Conservation (phyloP, 257 asterid species). For the Solanum bukasovii region DNA sequence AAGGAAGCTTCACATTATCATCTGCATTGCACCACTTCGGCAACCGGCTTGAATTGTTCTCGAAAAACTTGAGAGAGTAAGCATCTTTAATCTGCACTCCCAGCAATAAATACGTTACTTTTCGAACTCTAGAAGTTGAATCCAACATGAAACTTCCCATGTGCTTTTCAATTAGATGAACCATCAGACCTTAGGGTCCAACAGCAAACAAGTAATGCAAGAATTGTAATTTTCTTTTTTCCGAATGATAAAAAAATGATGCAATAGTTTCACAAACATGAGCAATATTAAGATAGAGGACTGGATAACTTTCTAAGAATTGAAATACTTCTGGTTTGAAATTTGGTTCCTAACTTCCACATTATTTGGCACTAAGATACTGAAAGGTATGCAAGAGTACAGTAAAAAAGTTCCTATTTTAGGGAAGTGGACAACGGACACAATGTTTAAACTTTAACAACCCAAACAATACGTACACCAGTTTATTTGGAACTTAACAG, state of each 20-base stretch:
- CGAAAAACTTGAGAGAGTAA: slow-evolving; percentile 61
- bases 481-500: background rate
- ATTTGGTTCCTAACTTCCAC: background rate
- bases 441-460: background rate
- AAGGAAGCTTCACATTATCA: slow-evolving; percentile 69
- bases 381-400: background rate
- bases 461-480: background rate
- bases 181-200: background rate
- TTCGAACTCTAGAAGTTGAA: background rate
- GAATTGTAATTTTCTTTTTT: background rate
- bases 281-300: background rate
- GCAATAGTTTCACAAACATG: background rate
- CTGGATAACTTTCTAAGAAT: background rate
- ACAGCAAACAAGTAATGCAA: background rate
- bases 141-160: background rate
- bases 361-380: background rate
- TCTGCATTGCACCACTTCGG: slow-evolving; percentile 90
- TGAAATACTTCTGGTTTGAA: background rate
- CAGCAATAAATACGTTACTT: background rate
- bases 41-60: slow-evolving; percentile 59
- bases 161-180: background rate
- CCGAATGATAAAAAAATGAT: background rate
- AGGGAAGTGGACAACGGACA: background rate
- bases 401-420: background rate
- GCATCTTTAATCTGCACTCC: slow-evolving; percentile 82